phyloP scores from a whole-genome alignment of 495 filamentous ascomycete genomes.

The Lasiosphaeria miniovina region DNA sequence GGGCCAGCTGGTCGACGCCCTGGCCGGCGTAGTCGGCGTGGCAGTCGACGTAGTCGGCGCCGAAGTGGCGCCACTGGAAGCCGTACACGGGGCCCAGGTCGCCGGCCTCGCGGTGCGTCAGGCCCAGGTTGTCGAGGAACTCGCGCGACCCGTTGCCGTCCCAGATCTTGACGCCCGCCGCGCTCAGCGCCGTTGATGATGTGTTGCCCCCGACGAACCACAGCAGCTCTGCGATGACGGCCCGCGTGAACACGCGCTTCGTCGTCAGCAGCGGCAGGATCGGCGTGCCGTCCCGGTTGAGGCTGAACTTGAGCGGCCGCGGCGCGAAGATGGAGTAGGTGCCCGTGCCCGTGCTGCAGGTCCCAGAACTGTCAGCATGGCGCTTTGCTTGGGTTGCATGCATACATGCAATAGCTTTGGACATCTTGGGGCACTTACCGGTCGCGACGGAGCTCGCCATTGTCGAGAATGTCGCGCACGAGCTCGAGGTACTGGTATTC shows the following conservation, averaged over 20 bases:
- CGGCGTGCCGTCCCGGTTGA: constrained; percentile 57
- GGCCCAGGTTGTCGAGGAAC: constrained; percentile 80
- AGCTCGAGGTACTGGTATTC: constrained; percentile 34
- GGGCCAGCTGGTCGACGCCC: constrained; percentile 87
- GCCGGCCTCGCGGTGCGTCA: constrained; percentile 73
- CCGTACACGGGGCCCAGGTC: constrained; percentile 96
- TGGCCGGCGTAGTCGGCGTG: constrained; percentile 80
- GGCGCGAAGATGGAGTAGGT: constrained; percentile 88
- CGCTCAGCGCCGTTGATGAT: constrained; percentile 68
- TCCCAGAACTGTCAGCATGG: not conserved
- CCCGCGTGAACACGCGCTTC: constrained; percentile 91
- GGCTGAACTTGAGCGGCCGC: constrained; percentile 76
- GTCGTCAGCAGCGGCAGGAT: constrained; percentile 92
- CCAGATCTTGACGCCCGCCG: constrained; percentile 91
- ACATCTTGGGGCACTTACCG: constrained; percentile 14
- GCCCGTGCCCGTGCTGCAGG: constrained; percentile 79
- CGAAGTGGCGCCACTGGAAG: constrained; percentile 99
- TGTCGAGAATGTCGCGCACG: constrained; percentile 28
- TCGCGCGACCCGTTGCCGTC: constrained; percentile 91
- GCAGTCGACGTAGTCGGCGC: constrained; percentile 78
- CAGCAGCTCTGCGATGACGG: constrained; percentile 88
- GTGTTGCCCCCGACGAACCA: constrained; percentile 92
- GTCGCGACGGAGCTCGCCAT: constrained; percentile 31
- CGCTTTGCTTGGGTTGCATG: not conserved
- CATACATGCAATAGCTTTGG: no score